Base-by-base conservation (phyloP, 441 rosid species). In the California macrophylla region DNA sequence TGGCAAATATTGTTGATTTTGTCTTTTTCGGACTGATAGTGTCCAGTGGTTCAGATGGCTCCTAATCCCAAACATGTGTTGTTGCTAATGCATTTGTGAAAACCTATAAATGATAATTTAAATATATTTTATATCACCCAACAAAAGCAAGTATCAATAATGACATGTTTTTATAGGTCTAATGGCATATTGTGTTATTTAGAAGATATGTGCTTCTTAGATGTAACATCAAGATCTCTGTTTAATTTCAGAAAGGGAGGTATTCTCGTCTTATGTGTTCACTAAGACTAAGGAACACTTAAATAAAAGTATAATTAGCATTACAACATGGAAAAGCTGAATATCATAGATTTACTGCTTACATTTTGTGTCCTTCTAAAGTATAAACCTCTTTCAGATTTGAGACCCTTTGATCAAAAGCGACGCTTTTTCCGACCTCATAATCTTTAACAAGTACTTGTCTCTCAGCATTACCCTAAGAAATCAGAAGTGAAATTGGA, bases 401-500 rank as follows among this genome's bases (percentile, higher is more conserved):
- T 42, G 80, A 64, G 71, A 89, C 84, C 75, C 86, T 88, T 84
- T 60, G 79, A 70, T 87, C 97, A 87, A 95, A 95, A 71, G 99
- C 98, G 75, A 92, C 94, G 64, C 79, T 77, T 79, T 81, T 88
- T 30, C 96, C 99, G 42, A 34, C 82, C 34, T 90, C 91, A 79
- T 95, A 95, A 82, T 95, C 85, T 80, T 82, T 85, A 66, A 93
- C 97, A 74, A 95, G 98, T 72, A 95, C 97, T 80, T 87, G 97
- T 72, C 98, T 89, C 87, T 95, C 99, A 69, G 83, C 89, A 72
- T 74, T 66, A 72, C 90, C 87, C 99, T 92, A 83, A 38, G 74
- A 72, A 75, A 24, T 66, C 32, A 77, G 16, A 34, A 56, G 60
- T 32, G 40, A 66, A 74, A 64, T 56, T 50, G 66, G 40, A 62